Evolutionary conservation across 176 grass and related monocot species (phyloP), one percentile per base, ranked within the genome.

Genomic region (Bothriochloa decipiens): DNA sequence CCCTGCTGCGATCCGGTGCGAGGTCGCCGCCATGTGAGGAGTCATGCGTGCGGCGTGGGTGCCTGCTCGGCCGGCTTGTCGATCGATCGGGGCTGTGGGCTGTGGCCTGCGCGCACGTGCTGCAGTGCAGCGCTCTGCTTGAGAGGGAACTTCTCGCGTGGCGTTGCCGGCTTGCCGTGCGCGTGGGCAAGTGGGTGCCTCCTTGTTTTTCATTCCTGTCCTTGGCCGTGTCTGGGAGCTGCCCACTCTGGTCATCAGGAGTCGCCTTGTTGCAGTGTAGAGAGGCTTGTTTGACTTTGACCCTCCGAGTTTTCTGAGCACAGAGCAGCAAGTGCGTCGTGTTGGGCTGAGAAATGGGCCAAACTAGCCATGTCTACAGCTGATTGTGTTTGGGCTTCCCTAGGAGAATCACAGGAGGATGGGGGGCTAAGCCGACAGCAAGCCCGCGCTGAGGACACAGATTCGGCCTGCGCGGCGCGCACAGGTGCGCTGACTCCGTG

Each of bases 11-110:
- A 81, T 15, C 27, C 62, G 76, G 67, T 79, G 84, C 35, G 74
- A 83, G 73, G 83, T 90, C 79, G 84, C 79, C 27, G 74, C 79
- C 79, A 83, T 86, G 88, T 72, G 66, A 62, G 35, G 55, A 25
- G 26, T 1, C 36, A 23, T 18, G 10, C 10, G 8, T 15, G 10
- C 52, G 12, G 9, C 11, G 29, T 32, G 29, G 29, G 7, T 8
- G 16, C 36, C 39, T 77, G 65, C 85, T 64, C 42, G 17, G 78
- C 45, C 29, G 64, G 79, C 29, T 35, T 16, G 46, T 39, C 43
- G 79, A 70, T 35, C 49, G 79, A 29, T 33, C 47, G 78, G 45
- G 8, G 43, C 28, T 22, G 57, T 41, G 25, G 29, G 29, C 29
- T 32, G 29, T 32, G 29, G 13, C 37, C 47, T 13, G 49, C 35